Evolutionary conservation across 202 grass and related monocot genomes (phyloP), one percentile per base, ranked within the genome.

Genomic region (Setaria viridis): DNA sequence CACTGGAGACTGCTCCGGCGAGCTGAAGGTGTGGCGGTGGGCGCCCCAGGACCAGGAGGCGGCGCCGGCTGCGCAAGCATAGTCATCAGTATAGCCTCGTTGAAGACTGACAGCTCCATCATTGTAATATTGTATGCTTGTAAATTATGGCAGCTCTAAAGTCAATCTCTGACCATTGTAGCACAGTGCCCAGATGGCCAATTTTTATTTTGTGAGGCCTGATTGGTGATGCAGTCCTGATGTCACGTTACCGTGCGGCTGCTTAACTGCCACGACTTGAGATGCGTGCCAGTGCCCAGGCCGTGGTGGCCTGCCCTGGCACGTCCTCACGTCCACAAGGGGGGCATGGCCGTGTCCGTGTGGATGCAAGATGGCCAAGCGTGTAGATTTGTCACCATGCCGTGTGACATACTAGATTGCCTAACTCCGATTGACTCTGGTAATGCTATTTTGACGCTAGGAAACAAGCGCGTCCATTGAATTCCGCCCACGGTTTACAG

Each of bases 21-120:
- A 94, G 69, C 70, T 91, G 9, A 91, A 88, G 53, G 85, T 89
- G 66, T 92, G 90, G 90, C 72, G 10, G 57, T 94, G 85, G 85
- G 56, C 68, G 16, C 62, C 78, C 20, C 48, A 19, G 33, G 63
- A 80, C 7, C 29, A 83, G 43, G 79, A 86, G n/a, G 37, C 87
- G 55, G 45, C 20, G 7, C 37, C 34, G 2, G 62, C 71, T 5
- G 72, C 65, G 5, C 19, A 15, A n/a, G 2, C 19, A 25, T 41
- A 32, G 68, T 25, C 57, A 20, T 21, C 37, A 47, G 3, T 19
- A 17, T 2, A 69, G 46, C 37, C 4, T 73, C 60, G 54, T 49
- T 46, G 72, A 72, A 67, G 11, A 74, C 39, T 17, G 20, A 14
- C 15, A 42, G 16, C 74, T 68, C 35, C 41, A 25, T 56, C 37